A percentile compares a stretch with the other conserved stretches of the same genome.
These are phyloP conservation scores for Lentinula edodes DNA, from an alignment of 768 basidiomycete species.

Conservation along the genomic window DNA sequence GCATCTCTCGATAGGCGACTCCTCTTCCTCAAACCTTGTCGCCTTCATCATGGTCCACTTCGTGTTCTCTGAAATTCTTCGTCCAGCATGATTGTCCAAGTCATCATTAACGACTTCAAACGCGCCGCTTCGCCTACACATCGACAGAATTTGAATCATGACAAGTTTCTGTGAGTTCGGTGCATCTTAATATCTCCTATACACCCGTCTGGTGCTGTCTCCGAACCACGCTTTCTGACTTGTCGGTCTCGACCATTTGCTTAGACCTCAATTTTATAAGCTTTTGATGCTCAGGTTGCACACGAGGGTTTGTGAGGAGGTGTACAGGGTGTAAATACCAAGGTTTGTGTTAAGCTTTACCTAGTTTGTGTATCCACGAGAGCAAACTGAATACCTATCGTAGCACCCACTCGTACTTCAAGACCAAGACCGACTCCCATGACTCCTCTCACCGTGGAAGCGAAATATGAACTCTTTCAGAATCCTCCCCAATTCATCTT, in stretches of 20 bases:
- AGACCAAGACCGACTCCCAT: background rate
- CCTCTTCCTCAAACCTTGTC: conserved; percentile 13
- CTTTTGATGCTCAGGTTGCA: conserved; percentile 5
- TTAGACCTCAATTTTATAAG: background rate
- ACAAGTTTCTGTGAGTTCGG: background rate
- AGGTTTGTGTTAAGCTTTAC: background rate
- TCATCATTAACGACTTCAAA: conserved; percentile 74
- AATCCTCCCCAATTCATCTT: background rate
- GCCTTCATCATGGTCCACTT: background rate
- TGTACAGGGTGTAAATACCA: background rate
- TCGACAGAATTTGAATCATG: conserved; percentile 32
- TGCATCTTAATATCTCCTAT: too few relatives aligned
- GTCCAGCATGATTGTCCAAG: conserved; percentile 33
- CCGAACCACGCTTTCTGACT: too few relatives aligned
- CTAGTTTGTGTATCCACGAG: background rate
- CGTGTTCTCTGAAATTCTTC: background rate
- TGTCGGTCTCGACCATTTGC: background rate
- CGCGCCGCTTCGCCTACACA: conserved; percentile 74
- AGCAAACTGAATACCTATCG: background rate
- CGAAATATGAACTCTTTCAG: background rate
- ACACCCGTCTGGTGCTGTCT: too few relatives aligned
- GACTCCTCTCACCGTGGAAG: background rate
- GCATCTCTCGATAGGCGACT: conserved; percentile 36
- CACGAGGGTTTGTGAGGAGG: background rate
- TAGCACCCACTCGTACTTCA: background rate